Base-by-base conservation (phyloP, 352 stramenopile genomes). In the Phytophthora quininea region DNA sequence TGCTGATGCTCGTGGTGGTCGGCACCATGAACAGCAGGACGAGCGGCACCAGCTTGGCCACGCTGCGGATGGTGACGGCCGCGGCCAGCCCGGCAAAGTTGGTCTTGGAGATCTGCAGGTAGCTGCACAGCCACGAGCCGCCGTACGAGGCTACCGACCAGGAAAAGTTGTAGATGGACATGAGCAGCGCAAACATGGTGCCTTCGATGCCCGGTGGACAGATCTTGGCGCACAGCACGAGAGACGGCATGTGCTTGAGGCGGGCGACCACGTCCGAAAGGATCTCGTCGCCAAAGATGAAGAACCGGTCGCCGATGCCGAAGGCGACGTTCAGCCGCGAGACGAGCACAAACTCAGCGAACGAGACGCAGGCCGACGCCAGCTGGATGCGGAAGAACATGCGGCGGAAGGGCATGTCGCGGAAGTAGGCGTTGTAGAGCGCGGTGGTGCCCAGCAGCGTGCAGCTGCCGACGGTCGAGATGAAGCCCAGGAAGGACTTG, bases 191-290 rank as follows among this genome's bases (percentile, higher is more conserved):
- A 79, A 99, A 99, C 64, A 99, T 88, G 3, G 97, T 98, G 58
- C 96, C 96, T 78, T 99, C 97, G 47, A 99, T 92, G 50, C 97
- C 97, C 31, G 86, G 90, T 31, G 97, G 97, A 61, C 97, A 99
- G 58, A 99, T 86, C 67, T 95, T 93, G 60, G 95, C 94, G 50
- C 96, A 98, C n/a, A 99, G 76, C 48, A 99, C 95, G 30, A 99
- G 84, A 51, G 90, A 98, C 8, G 97, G 96, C 76, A 99, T 95
- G 64, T 90, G 81, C 68, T 93, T 92, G 70, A 95, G 82, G 0
- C 84, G 79, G 52, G 80, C 82, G 30, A 94, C 86, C 4, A 94
- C 84, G 54, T 92, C 86, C 63, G 83, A 91, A 9, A 92, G 75
- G 55, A 94, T 89, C 65, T 91, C 84, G 69, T 94, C 86, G 24